Conservation (phyloP, 805 yeast genomes). For the Tetrapisispora taiwanensis region DNA sequence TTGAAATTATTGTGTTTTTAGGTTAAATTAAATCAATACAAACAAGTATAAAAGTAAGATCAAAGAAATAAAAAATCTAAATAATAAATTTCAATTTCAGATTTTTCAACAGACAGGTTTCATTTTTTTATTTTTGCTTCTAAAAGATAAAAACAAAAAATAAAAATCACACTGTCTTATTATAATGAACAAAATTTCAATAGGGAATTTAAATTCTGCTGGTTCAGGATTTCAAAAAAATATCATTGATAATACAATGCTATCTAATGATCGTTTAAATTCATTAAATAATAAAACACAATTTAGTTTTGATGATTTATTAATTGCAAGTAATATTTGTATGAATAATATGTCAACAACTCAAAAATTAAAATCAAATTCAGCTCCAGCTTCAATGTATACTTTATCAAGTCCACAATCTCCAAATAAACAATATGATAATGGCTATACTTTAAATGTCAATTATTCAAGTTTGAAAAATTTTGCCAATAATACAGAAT, state of each 20-base stretch:
- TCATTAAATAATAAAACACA: neutral
- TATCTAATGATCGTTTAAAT: neutral
- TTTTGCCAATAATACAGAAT: constrained; percentile 1
- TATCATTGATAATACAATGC: neutral
- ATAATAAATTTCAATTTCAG: too few relatives aligned
- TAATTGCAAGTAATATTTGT: neutral
- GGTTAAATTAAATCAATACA: too few relatives aligned
- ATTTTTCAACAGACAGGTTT: neutral
- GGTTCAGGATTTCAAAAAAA: neutral
- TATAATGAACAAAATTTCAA: neutral
- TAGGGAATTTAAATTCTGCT: neutral
- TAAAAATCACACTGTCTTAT: too few relatives aligned
- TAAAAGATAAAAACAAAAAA: too few relatives aligned
- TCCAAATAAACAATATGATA: neutral
- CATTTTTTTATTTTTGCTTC: too few relatives aligned
- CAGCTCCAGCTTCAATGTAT: constrained; percentile 28
- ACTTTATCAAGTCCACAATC: neutral
- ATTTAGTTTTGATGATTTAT: constrained; percentile 4
- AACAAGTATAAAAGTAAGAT: too few relatives aligned
- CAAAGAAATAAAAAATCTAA: too few relatives aligned
- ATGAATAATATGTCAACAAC: neutral
- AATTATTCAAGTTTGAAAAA: neutral
- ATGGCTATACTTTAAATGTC: neutral
- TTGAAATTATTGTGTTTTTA: too few relatives aligned
- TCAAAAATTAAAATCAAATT: constrained; percentile 16